Evolutionary conservation across 2,329 filamentous ascomycete species (phyloP), one percentile per base, ranked within the genome.

Genomic region (Colletotrichum truncatum): DNA sequence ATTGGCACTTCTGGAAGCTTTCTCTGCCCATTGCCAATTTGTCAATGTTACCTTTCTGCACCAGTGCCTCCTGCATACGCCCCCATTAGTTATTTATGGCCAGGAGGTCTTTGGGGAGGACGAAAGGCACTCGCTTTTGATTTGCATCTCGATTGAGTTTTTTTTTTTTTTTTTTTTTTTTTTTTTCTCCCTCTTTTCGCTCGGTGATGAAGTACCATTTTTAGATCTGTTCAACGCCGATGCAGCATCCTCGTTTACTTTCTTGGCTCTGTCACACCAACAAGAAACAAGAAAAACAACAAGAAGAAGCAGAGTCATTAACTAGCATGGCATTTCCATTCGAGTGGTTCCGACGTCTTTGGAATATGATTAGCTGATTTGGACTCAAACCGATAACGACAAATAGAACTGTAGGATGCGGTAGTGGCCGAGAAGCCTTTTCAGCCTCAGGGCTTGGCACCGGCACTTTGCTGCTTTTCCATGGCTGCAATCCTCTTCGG

Each of bases 1-100:
- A 52, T 38, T 12, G 32, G 49, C 54, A 23, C 23, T 46, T 64
- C 55, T 64, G 55, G 39, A 53, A 64, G 61, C 39, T 53, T 53
- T 64, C 18, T 52, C 61, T 60, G 54, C 41, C 55, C 61, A 60
- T 36, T 6, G 18, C 46, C 26, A 56, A 21, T 26, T 38, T 56
- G 21, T 45, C 45, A 25, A 21, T 32, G 41, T 12, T 45, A 26
- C n/a, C n/a, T n/a, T n/a, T n/a, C 21, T 58, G 43, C 43, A 51
- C 53, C 38, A 34, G 43, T 41, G 38, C 38, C 38, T 36, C 12
- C 26, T 36, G 39, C 38, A 41, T 28, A n/a, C n/a, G n/a, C n/a
- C n/a, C n/a, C n/a, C n/a, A n/a, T n/a, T n/a, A n/a, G n/a, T n/a
- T n/a, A n/a, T n/a, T n/a, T n/a, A n/a, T n/a, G n/a, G n/a, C n/a